phyloP scores from a whole-genome alignment of 2,329 filamentous ascomycete genomes.

The Coleophoma cylindrospora region DNA sequence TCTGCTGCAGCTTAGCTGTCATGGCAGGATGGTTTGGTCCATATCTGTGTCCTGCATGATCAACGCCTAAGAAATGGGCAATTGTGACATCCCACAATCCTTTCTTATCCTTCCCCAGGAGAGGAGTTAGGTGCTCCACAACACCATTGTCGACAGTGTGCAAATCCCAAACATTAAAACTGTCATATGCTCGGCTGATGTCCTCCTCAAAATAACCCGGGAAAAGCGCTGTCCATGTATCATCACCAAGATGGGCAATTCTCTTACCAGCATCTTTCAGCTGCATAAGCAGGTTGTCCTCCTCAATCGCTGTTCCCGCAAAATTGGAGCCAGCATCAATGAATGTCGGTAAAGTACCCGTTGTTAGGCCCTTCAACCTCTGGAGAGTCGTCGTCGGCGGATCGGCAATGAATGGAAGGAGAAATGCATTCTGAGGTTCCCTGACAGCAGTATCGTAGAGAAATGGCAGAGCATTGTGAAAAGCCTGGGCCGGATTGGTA shows the following conservation, averaged over 20 bases:
- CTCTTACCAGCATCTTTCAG: slow-evolving; percentile 62
- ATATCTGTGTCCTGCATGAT: slow-evolving; percentile 95
- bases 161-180: slow-evolving; percentile 97
- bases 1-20: slow-evolving; percentile 84
- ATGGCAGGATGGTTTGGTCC: slow-evolving; percentile 91
- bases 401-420: slow-evolving; percentile 94
- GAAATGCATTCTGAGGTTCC: slow-evolving; percentile 75
- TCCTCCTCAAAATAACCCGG: slow-evolving; percentile 88
- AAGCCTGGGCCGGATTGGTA: slow-evolving; percentile 47
- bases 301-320: slow-evolving; percentile 89
- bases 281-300: slow-evolving; percentile 73
- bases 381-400: slow-evolving; percentile 93
- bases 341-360: slow-evolving; percentile 91
- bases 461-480: slow-evolving; percentile 84
- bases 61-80: slow-evolving; percentile 89
- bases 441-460: slow-evolving; percentile 76
- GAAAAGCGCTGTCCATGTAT: slow-evolving; percentile 93
- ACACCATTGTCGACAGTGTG: slow-evolving; percentile 97
- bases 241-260: slow-evolving; percentile 92
- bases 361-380: slow-evolving; percentile 88
- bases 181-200: slow-evolving; percentile 86
- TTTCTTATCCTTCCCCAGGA: slow-evolving; percentile 61
- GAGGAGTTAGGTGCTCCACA: slow-evolving; percentile 80
- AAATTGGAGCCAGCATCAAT: slow-evolving; percentile 94
- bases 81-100: slow-evolving; percentile 90